phyloP scores from a whole-genome alignment of 441 rosid genomes.

The Hura crepitans region DNA sequence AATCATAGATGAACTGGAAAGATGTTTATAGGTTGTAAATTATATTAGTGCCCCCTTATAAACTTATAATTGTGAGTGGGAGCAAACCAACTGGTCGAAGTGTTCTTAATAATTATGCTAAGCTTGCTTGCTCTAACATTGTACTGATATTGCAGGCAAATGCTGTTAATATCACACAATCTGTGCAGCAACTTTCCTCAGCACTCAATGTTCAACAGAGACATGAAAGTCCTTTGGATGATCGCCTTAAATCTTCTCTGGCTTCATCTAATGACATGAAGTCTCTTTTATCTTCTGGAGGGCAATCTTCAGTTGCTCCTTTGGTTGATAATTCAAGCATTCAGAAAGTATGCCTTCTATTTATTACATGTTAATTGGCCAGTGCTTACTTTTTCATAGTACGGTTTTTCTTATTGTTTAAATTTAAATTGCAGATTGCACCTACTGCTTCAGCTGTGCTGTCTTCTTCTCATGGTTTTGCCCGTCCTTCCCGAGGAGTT shows the following conservation, averaged over 20 bases:
- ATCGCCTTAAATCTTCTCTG: constrained; percentile 41
- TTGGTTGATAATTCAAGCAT: constrained; percentile 46
- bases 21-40: background rate
- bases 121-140: background rate
- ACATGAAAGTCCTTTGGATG: constrained; percentile 57
- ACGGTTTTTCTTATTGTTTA: constrained; percentile 8
- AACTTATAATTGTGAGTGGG: background rate
- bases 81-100: background rate
- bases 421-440: constrained; percentile 40
- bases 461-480: constrained; percentile 57
- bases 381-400: background rate
- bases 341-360: constrained; percentile 51
- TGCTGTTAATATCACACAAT: constrained; percentile 38
- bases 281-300: constrained; percentile 39
- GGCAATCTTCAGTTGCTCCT: constrained; percentile 40
- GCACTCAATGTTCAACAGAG: constrained; percentile 51
- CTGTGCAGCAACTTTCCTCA: constrained; percentile 53
- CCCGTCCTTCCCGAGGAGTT: constrained; percentile 64
- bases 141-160: constrained; percentile 41
- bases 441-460: constrained; percentile 39
- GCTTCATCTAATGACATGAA: constrained; percentile 49
- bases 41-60: background rate
- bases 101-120: background rate
- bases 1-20: background rate
- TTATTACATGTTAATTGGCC: background rate